Evolutionary conservation across 2,329 filamentous ascomycete species (phyloP).

Genomic region (Cytospora piceae): DNA sequence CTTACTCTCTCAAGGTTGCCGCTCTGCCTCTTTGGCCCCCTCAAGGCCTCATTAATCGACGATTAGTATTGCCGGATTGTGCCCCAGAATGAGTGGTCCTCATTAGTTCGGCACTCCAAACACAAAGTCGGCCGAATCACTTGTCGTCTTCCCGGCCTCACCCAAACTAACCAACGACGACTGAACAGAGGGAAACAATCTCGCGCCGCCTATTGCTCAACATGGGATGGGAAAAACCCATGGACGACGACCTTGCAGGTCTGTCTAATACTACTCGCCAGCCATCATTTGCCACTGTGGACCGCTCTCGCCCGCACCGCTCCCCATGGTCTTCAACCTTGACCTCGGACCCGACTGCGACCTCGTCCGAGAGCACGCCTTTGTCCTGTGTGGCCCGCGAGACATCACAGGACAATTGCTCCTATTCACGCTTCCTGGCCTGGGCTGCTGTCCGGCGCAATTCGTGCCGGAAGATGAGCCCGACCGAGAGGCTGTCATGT

Average conservation of each 20-base stretch:
- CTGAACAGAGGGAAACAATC: background rate
- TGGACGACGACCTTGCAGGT: conserved; percentile 25
- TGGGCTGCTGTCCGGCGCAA: conserved; percentile 62
- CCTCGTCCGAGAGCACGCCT: conserved; percentile 2
- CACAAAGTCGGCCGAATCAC: conserved; percentile 3
- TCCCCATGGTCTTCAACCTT: conserved; percentile 15
- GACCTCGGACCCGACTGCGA: conserved; percentile 11
- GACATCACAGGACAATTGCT: conserved; percentile 53
- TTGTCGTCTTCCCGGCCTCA: background rate
- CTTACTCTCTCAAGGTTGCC: conserved; percentile 16
- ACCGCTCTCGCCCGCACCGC: conserved; percentile 6
- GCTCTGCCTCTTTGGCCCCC: background rate
- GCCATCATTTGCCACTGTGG: conserved; percentile 10
- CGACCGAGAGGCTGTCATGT: conserved; percentile 54
- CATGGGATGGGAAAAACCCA: conserved; percentile 23
- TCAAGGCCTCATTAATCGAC: conserved; percentile 9
- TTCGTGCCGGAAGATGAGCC: conserved; percentile 50
- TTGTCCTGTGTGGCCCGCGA: conserved; percentile 42
- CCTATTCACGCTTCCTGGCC: conserved; percentile 58
- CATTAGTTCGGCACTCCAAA: conserved; percentile 6
- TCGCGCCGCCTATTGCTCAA: conserved; percentile 2
- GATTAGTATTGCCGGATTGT: conserved; percentile 8
- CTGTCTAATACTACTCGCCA: conserved; percentile 19
- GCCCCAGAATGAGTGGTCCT: conserved; percentile 6
- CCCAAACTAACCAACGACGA: background rate